Percentiles rank a stretch among this genome's conserved stretches.
phyloP scores from a whole-genome alignment of 495 filamentous ascomycete genomes.

The Trichoderma asperelloides region DNA sequence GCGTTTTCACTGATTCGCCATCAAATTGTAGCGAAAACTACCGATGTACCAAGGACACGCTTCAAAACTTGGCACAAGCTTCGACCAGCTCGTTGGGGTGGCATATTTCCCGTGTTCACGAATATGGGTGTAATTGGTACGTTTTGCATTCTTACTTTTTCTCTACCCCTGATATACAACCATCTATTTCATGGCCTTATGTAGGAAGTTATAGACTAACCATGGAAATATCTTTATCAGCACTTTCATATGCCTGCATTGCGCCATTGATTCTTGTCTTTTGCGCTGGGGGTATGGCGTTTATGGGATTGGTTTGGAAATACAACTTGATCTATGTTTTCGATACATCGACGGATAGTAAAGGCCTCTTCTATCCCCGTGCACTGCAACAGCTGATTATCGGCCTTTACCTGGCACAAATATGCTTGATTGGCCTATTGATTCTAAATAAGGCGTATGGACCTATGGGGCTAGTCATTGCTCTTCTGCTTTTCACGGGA shows the following conservation, averaged over 20 bases:
- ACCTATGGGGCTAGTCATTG: conserved; percentile 63
- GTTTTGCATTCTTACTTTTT: conserved; percentile 6
- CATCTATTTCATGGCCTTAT: too few relatives aligned
- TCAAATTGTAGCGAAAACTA: conserved; percentile 55
- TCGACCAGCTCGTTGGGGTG: conserved; percentile 61
- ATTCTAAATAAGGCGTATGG: conserved; percentile 57
- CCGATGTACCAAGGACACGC: conserved; percentile 66
- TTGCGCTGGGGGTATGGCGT: conserved; percentile 61
- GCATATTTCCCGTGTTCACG: conserved; percentile 57
- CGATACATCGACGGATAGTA: conserved; percentile 69
- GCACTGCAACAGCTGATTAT: conserved; percentile 76
- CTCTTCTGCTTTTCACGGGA: conserved; percentile 61
- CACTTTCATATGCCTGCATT: conserved; percentile 80
- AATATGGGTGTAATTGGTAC: conserved; percentile 64
- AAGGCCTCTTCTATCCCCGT: conserved; percentile 68
- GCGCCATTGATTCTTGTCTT: conserved; percentile 85
- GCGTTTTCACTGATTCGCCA: conserved; percentile 53
- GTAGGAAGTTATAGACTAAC: not conserved
- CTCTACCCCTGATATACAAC: not conserved
- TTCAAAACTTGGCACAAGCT: conserved; percentile 60
- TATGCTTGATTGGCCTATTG: conserved; percentile 79
- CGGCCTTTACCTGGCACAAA: conserved; percentile 69
- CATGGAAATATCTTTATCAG: conserved; percentile 23
- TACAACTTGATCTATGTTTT: conserved; percentile 83
- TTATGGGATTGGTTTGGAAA: conserved; percentile 76